A percentile compares a stretch with the other conserved stretches of the same genome.
phyloP scores from a whole-genome alignment of 495 filamentous ascomycete species.

The Hypomontagnella submonticulosa region DNA sequence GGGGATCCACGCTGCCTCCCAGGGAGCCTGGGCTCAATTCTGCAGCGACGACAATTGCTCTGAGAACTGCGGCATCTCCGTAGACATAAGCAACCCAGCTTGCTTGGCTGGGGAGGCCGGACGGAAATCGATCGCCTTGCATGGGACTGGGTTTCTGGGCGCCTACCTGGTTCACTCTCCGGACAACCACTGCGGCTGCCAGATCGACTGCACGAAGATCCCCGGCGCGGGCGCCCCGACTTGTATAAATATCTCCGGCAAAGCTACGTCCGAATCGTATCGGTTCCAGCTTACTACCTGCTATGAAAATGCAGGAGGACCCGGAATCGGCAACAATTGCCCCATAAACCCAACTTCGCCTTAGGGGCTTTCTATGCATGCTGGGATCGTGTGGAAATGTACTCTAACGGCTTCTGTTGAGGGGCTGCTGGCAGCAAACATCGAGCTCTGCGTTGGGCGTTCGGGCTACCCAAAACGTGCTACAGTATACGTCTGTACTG shows the following conservation, averaged over 20 bases:
- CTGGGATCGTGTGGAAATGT: no score
- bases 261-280: slow-evolving; percentile 14
- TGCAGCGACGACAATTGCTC: slow-evolving; percentile 30
- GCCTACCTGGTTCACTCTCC: slow-evolving; percentile 32
- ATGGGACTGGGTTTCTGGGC: slow-evolving; percentile 24
- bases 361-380: neutral
- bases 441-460: no score
- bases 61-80: slow-evolving; percentile 29
- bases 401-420: no score
- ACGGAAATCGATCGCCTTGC: slow-evolving; percentile 25
- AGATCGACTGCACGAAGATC: slow-evolving; percentile 34
- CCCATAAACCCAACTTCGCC: no score
- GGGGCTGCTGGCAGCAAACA: no score
- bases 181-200: slow-evolving; percentile 22
- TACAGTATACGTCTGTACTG: no score
- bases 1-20: slow-evolving; percentile 5
- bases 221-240: slow-evolving; percentile 7
- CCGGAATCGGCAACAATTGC: slow-evolving; percentile 29
- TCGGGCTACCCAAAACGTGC: no score
- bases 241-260: slow-evolving; percentile 29
- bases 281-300: slow-evolving; percentile 33
- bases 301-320: slow-evolving; percentile 15
- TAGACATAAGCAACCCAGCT: slow-evolving; percentile 19
- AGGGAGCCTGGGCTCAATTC: slow-evolving; percentile 32
- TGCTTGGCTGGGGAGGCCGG: slow-evolving; percentile 11